These are phyloP conservation scores for Pisolithus sp. DNA, from an alignment of 768 basidiomycete genomes.

Conservation along the genomic window DNA sequence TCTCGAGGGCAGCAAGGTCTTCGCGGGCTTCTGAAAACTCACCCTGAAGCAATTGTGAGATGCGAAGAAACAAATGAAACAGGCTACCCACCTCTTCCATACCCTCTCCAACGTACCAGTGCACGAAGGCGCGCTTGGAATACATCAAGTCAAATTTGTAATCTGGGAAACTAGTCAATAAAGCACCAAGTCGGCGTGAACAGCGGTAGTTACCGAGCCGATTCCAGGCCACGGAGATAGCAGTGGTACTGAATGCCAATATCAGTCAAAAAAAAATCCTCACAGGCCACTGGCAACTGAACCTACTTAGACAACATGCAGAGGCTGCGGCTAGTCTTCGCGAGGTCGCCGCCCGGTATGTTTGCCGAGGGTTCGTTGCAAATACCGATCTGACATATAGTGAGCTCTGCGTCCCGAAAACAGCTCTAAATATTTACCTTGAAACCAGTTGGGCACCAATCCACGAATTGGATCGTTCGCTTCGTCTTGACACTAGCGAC, in stretches of 20 bases:
- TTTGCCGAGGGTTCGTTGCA: conserved; percentile 93
- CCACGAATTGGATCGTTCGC: conserved; percentile 96
- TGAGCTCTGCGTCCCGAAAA: conserved; percentile 12
- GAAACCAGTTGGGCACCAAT: conserved; percentile 98
- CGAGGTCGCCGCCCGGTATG: conserved; percentile 92
- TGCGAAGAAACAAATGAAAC: not conserved
- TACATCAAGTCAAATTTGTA: conserved; percentile 99
- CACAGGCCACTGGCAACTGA: not conserved
- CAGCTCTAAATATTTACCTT: conserved; percentile 40
- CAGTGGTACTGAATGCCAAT: conserved; percentile 57
- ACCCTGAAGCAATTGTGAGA: conserved; percentile 42
- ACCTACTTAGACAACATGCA: conserved; percentile 93
- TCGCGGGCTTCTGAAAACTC: conserved; percentile 98
- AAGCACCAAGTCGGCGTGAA: not conserved
- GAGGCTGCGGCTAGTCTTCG: conserved; percentile 87
- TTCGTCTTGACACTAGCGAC: conserved; percentile 95
- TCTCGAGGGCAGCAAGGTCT: conserved; percentile 95
- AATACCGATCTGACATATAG: conserved; percentile 68
- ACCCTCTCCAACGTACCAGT: conserved; percentile 98
- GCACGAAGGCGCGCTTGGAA: conserved; percentile 89
- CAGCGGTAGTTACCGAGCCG: conserved; percentile 52
- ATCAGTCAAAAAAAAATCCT: not conserved
- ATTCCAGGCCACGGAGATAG: conserved; percentile 92
- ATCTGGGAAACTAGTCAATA: conserved; percentile 39
- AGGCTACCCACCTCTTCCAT: conserved; percentile 76